Base-by-base conservation (phyloP, 805 yeast genomes). In the Schwanniomyces occidentalis region DNA sequence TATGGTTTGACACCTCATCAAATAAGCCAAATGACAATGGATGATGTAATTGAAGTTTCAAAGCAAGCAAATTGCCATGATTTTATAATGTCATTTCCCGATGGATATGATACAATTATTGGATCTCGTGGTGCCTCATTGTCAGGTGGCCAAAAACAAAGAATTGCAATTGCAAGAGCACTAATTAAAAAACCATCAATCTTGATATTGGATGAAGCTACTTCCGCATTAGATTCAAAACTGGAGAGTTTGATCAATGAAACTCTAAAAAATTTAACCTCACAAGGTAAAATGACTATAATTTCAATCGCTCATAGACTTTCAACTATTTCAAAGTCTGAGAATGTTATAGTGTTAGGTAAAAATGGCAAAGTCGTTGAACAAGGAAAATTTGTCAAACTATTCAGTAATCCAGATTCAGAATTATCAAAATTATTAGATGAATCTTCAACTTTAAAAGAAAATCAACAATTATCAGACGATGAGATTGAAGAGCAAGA, bases 81-180 rank as follows among this genome's bases (percentile, higher is more conserved):
- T 37, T 78, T 78, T 45, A 71, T 78, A 32, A 59, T 58, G 53
- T 57, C 71, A 1, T 69, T 79, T 41, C 81, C 83, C 1, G 81
- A 78, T 27, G 81, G 80, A 2, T 78, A 76, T 48, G 77, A 78
- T 35, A 78, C 84, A 0, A 56, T 65, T 14, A 71, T 75, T 35
- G 83, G 83, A 1, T 56, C 75, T 6, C 63, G 78, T 30, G 84
- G 84, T 0, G 70, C 79, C 1, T 60, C 77, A 17, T 54, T 83
- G 15, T 78, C 85, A 4, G 90, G 89, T 24, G 90, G 90, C 8
- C 90, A 83, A 56, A 81, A 82, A 53, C 90, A 83, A 61, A 71
- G 88, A 46, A 66, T 83, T 26, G 89, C 89, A 6, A 80, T 83
- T 57, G 90, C 90, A 0, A 64, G 90, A 42, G 86, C 87, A 2